Percentiles rank a stretch among this genome's conserved stretches.
phyloP scores from a whole-genome alignment of 192 early-diverging fungal genomes.

The Gonapodya prolifera region DNA sequence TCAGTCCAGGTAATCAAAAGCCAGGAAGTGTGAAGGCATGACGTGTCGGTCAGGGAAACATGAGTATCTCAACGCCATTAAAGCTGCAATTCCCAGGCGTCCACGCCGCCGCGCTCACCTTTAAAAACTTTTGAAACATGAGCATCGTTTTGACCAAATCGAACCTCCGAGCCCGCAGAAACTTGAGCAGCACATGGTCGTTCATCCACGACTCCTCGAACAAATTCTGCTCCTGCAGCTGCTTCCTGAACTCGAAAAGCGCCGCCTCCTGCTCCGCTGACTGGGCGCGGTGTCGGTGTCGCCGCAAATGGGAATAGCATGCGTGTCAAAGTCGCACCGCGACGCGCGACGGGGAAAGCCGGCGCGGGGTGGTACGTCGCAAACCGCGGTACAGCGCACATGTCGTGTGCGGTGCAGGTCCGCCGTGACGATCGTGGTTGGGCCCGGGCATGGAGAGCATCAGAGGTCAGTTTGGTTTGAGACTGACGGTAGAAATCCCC shows the following conservation, averaged over 20 bases:
- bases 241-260: neutral
- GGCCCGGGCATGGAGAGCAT: no score
- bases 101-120: neutral
- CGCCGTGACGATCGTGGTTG: no score
- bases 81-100: neutral
- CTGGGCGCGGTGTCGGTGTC: neutral
- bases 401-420: no score
- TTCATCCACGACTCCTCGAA: constrained; percentile 42
- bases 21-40: neutral
- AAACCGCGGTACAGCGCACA: no score
- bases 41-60: neutral
- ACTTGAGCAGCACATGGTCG: constrained; percentile 54
- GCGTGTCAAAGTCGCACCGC: neutral
- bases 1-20: no score
- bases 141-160: constrained; percentile 44
- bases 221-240: constrained; percentile 20
- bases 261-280: neutral
- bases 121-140: constrained; percentile 37
- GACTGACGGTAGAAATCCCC: neutral
- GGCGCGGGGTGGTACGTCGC: no score
- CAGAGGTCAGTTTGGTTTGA: neutral
- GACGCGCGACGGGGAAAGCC: neutral
- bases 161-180: constrained; percentile 63
- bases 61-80: neutral
- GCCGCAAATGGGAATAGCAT: neutral